phyloP scores from a whole-genome alignment of 108 stramenopile species.

The Cyclotella baltica region DNA sequence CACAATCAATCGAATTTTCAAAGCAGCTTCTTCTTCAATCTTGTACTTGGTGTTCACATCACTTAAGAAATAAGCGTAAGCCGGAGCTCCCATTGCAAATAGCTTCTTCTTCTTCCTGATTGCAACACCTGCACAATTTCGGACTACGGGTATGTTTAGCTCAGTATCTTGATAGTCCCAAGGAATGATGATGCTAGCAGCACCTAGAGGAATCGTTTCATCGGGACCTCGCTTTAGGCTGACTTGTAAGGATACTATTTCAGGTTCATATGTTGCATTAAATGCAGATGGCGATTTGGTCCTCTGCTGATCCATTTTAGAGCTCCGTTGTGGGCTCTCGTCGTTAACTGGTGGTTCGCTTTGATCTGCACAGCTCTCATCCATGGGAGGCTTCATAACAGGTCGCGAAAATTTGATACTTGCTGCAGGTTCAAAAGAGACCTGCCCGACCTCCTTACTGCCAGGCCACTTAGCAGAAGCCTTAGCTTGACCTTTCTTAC shows the following conservation, averaged over 20 bases:
- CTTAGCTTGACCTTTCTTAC: not conserved
- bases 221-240: conserved; percentile 15
- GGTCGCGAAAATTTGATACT: not conserved
- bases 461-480: conserved; percentile 8
- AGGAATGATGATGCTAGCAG: conserved; percentile 61
- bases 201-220: conserved; percentile 62
- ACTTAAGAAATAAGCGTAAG: not conserved
- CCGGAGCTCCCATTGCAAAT: not conserved
- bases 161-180: conserved; percentile 69
- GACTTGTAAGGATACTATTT: conserved; percentile 3
- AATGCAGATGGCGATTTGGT: not conserved
- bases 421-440: not conserved
- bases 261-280: not conserved
- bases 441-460: not conserved
- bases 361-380: not conserved
- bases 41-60: conserved; percentile 7
- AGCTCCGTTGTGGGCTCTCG: too few relatives aligned
- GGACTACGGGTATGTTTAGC: not conserved
- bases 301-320: not conserved
- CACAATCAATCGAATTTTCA: not conserved
- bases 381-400: not conserved
- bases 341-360: too few relatives aligned
- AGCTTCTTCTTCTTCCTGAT: conserved; percentile 5
- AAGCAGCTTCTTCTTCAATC: conserved; percentile 4
- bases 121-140: not conserved